phyloP scores from a whole-genome alignment of 352 stramenopile genomes.

The Phytophthora litchii region DNA sequence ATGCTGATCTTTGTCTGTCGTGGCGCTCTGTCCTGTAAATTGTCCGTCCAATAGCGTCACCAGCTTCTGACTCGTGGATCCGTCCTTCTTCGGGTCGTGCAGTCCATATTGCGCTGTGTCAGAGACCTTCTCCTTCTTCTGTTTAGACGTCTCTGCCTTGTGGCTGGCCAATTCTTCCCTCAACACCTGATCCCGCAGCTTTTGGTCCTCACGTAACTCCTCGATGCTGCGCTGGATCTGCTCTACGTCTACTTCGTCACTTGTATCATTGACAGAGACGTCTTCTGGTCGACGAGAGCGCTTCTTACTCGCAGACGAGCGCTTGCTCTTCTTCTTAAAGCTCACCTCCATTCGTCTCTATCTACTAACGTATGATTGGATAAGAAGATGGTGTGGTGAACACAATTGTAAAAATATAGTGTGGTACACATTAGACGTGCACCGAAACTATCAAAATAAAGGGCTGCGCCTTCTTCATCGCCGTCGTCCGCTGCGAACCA shows the following conservation, averaged over 20 bases:
- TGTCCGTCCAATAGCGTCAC: constrained; percentile 76
- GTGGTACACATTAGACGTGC: neutral
- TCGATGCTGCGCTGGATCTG: constrained; percentile 60
- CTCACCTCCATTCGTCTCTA: constrained; percentile 36
- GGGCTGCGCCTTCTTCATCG: neutral
- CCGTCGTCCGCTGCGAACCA: no score
- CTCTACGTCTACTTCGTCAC: constrained; percentile 23
- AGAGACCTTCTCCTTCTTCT: constrained; percentile 13
- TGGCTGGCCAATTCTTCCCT: constrained; percentile 34
- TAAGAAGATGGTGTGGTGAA: constrained; percentile 11
- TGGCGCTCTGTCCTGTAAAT: constrained; percentile 76
- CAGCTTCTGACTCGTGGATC: constrained; percentile 70
- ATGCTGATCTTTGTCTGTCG: constrained; percentile 70
- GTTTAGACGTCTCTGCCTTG: constrained; percentile 22
- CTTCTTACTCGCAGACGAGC: constrained; percentile 35
- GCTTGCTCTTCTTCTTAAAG: constrained; percentile 74
- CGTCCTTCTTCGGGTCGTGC: constrained; percentile 79
- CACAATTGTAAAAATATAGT: neutral
- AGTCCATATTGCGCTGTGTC: constrained; percentile 55
- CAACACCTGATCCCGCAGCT: constrained; percentile 52
- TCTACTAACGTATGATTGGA: constrained; percentile 17
- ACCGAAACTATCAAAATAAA: constrained; percentile 3
- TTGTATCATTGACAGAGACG: neutral
- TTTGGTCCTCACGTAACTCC: constrained; percentile 77
- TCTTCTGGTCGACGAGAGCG: constrained; percentile 39